Evolutionary conservation across 352 stramenopile genomes (phyloP), one percentile per base, ranked within the genome.

Genomic region (Pythium aphanidermatum): DNA sequence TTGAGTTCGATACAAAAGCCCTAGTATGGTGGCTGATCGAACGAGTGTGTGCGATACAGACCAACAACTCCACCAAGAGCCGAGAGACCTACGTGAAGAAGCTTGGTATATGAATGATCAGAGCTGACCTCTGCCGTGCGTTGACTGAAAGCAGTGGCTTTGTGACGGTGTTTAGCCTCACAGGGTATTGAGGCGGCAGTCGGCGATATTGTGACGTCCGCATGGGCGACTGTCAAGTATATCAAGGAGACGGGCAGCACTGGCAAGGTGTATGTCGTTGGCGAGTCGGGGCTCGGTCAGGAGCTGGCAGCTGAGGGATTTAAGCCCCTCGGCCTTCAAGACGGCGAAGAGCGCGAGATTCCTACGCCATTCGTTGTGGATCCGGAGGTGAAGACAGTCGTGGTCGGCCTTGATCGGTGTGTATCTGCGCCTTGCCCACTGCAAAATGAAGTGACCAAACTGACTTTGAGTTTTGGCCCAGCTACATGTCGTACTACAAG

Each of bases 61-160:
- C 80, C 29, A 90, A 92, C 63, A 92, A 92, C 64, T 85, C 80
- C 32, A 90, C 77, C 49, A 92, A 84, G 58, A 85, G 65, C 46
- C 65, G 80, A 50, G 75, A 84, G 25, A 73, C 73, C 12, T 90
- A 89, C 62, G 75, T 92, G 38, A 83, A 86, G 62, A 90, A 90
- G 52, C 70, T 92, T n/a, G 76, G 79, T 91, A 27, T 20, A 39
- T 44, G 44, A 19, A 3, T 2, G 8, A n/a, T 2, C 20, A 33
- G 5, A 25, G 31, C 43, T 51, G 25, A 53, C 25, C 16, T 29
- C n/a, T 13, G 8, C 11, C 33, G n/a, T 39, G 33, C 33, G 28
- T 12, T 57, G 21, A 33, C 17, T 34, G 13, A 23, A 5, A 12
- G 42, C 19, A 45, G 46, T 40, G 41, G 21, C 35, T 16, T 41